Evolutionary conservation across 352 stramenopile species (phyloP), one percentile per base, ranked within the genome.

Genomic region (Thraustotheca clavata): DNA sequence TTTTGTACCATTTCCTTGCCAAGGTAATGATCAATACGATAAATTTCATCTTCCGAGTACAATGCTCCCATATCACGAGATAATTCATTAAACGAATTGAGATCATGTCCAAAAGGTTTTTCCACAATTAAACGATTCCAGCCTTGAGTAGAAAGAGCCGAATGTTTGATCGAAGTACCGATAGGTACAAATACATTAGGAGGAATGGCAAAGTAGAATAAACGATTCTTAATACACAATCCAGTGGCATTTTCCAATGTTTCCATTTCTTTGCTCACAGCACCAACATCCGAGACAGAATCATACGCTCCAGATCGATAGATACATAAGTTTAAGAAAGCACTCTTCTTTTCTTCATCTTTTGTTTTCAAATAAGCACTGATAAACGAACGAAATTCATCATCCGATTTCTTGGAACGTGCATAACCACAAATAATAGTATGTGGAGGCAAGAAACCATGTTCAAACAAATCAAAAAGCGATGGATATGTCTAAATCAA

Each of bases 1-100:
- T 99, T 99, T 74, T 99, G 94, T 43, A 99, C 96, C 86, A 99
- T 98, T 72, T 99, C 96, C 75, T 99, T 99, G 60, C 90, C 91
- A 6, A 98, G 71, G 67, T 97, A 97, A 73, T 99, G 96, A 75
- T 99, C 96, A 69, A 99, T 99, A 47, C 96, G 89, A 77, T 98
- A 99, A 57, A 98, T 85, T 69, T 97, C 83, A 60, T 96, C 77
- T 67, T 92, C 83, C 16, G 39, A 66, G 67, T 88, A 92, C 29
- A 97, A 76, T 52, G 80, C 72, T 2, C 77, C 72, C 70, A 99
- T 87, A 49, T 94, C 86, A 46, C 71, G 49, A 43, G 95, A 87
- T 11, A 99, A 80, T 63, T 97, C 79, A 67, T 93, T 80, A 71
- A 96, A 98, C 33, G 80, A 96, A 60, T 88, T 74, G 41, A 96